These are phyloP conservation scores for Paecilomyces variotii DNA, from an alignment of 2,329 filamentous ascomycete species.

Conservation along the genomic window DNA sequence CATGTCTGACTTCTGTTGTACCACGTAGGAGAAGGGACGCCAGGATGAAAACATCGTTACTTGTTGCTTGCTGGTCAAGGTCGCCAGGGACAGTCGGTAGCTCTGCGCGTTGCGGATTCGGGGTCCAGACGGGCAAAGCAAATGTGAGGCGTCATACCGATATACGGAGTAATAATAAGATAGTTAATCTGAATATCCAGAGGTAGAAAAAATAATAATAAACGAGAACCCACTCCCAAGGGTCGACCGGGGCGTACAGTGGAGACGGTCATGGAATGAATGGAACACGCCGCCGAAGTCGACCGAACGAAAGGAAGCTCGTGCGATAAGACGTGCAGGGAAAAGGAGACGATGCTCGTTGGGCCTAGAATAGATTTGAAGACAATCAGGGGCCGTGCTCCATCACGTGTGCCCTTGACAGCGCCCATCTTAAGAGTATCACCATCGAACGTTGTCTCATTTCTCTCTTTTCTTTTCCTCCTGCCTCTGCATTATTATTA, in stretches of 20 bases:
- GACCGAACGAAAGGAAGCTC: background rate
- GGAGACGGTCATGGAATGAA: background rate
- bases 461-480: conserved; percentile 1
- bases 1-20: background rate
- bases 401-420: background rate
- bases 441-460: background rate
- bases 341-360: background rate
- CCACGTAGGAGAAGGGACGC: background rate
- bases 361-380: background rate
- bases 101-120: background rate
- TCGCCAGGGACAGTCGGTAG: background rate
- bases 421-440: background rate
- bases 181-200: background rate
- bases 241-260: background rate
- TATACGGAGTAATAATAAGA: too few relatives aligned
- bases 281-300: background rate
- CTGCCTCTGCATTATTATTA: background rate
- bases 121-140: background rate
- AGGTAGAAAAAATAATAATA: background rate
- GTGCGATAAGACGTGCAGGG: background rate
- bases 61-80: background rate
- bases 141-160: background rate
- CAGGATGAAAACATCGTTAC: background rate
- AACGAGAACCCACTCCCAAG: background rate
- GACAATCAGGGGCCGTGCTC: conserved; percentile 1